A percentile compares a stretch with the other conserved stretches of the same genome.
These are phyloP conservation scores for Ormosia emarginata DNA, from an alignment of 306 rosid genomes.

Conservation along the genomic window DNA sequence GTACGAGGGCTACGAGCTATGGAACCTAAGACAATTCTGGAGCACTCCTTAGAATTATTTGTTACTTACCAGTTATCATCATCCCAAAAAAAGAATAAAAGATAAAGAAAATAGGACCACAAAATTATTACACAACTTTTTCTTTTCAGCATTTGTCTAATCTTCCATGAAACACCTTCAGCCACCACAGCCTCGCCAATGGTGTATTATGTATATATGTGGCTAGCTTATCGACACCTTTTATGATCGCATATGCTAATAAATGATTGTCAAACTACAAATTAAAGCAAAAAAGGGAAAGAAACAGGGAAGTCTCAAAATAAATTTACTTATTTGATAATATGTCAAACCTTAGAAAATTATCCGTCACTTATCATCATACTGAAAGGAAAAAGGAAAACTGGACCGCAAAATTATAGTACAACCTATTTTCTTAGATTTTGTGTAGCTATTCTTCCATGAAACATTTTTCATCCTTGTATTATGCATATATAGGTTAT, in stretches of 20 bases:
- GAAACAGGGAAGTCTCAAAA: background rate
- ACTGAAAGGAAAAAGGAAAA: background rate
- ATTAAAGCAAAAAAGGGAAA: background rate
- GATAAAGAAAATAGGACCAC: slow-evolving; percentile 28
- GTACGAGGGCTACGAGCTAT: background rate
- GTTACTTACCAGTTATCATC: slow-evolving; percentile 4
- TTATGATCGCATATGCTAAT: slow-evolving; percentile 1
- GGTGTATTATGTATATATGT: background rate
- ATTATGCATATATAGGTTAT: background rate
- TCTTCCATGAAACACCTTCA: slow-evolving; percentile 20
- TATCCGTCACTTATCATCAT: background rate
- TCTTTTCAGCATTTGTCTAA: slow-evolving; percentile 23
- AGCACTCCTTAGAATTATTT: slow-evolving; percentile 16
- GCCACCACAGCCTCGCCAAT: slow-evolving; percentile 8
- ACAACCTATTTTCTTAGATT: background rate
- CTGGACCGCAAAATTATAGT: slow-evolving; percentile 25
- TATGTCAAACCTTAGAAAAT: background rate
- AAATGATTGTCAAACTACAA: slow-evolving; percentile 13
- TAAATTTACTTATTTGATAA: background rate
- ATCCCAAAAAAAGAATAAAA: slow-evolving; percentile 1
- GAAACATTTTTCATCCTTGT: background rate
- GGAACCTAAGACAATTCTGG: slow-evolving; percentile 6
- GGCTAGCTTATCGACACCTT: background rate
- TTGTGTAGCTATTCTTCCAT: background rate
- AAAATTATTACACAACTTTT: slow-evolving; percentile 19